Conservation (phyloP, 495 filamentous ascomycete species). For the Tuber melanosporum region DNA sequence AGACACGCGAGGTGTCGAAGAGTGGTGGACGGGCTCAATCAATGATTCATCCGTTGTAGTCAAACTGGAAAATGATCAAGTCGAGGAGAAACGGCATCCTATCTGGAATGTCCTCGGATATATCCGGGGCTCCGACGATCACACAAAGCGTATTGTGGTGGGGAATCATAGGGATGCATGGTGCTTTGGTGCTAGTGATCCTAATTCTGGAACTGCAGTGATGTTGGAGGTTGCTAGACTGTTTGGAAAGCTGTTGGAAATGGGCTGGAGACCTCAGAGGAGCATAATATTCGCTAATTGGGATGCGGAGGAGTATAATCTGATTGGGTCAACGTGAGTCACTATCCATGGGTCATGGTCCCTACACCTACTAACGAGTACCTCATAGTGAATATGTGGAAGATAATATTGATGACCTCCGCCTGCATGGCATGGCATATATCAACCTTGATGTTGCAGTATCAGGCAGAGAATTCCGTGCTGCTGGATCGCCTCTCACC, state of each 20-base stretch:
- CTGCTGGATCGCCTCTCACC: slow-evolving; percentile 71
- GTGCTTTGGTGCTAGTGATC: slow-evolving; percentile 80
- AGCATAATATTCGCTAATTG: slow-evolving; percentile 93
- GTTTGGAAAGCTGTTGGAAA: slow-evolving; percentile 64
- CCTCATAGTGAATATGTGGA: slow-evolving; percentile 69
- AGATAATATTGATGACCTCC: slow-evolving; percentile 51
- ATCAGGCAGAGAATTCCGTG: slow-evolving; percentile 64
- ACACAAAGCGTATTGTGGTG: slow-evolving; percentile 77
- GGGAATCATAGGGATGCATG: slow-evolving; percentile 93
- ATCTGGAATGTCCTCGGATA: slow-evolving; percentile 86
- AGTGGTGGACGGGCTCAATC: slow-evolving; percentile 70
- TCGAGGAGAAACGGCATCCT: slow-evolving; percentile 70
- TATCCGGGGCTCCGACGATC: slow-evolving; percentile 74
- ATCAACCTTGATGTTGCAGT: slow-evolving; percentile 89
- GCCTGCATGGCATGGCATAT: slow-evolving; percentile 66
- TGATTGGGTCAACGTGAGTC: slow-evolving; percentile 72
- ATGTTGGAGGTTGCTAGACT: slow-evolving; percentile 80
- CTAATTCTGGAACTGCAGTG: slow-evolving; percentile 82
- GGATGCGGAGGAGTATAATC: slow-evolving; percentile 89
- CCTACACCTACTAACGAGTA: neutral
- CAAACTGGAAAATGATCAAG: slow-evolving; percentile 79
- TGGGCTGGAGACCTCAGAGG: slow-evolving; percentile 83
- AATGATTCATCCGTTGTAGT: slow-evolving; percentile 67
- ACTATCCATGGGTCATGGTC: neutral
- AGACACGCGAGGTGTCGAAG: slow-evolving; percentile 60